Evolutionary conservation across 2,329 filamentous ascomycete species (phyloP).

Genomic region (Ophiosphaerella korrae): DNA sequence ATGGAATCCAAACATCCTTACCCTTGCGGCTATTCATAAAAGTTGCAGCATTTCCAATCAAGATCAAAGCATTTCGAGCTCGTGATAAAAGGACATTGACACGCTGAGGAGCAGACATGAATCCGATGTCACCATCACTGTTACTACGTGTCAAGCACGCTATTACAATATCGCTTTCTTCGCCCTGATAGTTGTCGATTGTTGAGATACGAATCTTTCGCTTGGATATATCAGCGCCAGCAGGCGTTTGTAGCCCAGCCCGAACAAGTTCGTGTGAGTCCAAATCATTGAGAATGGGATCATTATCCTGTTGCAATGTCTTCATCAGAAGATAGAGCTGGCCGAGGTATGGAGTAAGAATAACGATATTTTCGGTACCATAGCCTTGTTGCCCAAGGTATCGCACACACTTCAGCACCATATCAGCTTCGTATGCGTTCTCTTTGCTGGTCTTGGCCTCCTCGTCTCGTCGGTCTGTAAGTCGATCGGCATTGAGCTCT

Average conservation of each 20-base stretch:
- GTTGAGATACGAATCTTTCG: conserved; percentile 67
- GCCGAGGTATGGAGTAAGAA: conserved; percentile 75
- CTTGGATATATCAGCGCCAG: conserved; percentile 59
- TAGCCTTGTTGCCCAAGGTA: conserved; percentile 77
- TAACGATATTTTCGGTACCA: conserved; percentile 65
- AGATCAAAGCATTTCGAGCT: conserved; percentile 67
- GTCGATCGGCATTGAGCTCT: conserved; percentile 54
- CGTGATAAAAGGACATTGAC: conserved; percentile 73
- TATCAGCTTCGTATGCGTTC: conserved; percentile 68
- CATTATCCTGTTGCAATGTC: conserved; percentile 60
- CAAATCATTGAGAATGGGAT: conserved; percentile 70
- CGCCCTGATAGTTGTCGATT: conserved; percentile 80
- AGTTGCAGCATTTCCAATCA: conserved; percentile 72
- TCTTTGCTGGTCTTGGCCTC: conserved; percentile 60
- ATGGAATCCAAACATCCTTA: conserved; percentile 60
- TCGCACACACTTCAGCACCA: conserved; percentile 67
- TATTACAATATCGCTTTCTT: conserved; percentile 76
- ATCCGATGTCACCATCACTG: conserved; percentile 67
- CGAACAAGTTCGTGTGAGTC: conserved; percentile 67
- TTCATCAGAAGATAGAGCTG: conserved; percentile 66
- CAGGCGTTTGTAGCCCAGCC: conserved; percentile 65
- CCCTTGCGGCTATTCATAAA: conserved; percentile 67
- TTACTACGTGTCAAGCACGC: conserved; percentile 73
- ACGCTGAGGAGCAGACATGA: conserved; percentile 68
- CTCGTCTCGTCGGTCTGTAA: conserved; percentile 59